Percentiles rank a stretch among this genome's conserved stretches.
Conservation (phyloP, 495 filamentous ascomycete genomes). For the Xylaria intraflava region DNA sequence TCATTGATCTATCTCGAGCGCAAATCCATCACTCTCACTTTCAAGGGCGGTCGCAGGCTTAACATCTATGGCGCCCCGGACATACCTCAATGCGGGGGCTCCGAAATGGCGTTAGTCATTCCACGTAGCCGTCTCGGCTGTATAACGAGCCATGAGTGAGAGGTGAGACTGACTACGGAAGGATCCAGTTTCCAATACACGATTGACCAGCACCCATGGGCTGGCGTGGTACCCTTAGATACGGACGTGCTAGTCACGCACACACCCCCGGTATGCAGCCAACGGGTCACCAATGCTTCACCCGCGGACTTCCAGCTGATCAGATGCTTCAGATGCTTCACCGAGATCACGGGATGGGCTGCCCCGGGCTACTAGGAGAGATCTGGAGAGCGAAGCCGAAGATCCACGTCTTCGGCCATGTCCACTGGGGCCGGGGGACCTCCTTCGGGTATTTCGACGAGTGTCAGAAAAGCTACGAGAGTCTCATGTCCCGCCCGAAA, state of each 20-base stretch:
- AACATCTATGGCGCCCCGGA: constrained; percentile 50
- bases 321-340: constrained; percentile 28
- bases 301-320: background rate
- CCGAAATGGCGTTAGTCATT: constrained; percentile 50
- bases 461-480: constrained; percentile 64
- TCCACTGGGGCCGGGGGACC: constrained; percentile 62
- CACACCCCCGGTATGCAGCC: constrained; percentile 42
- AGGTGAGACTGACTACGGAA: background rate
- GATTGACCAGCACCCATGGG: constrained; percentile 38
- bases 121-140: background rate
- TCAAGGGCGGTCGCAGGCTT: constrained; percentile 44
- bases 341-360: constrained; percentile 71
- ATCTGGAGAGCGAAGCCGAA: constrained; percentile 71
- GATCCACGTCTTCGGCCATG: constrained; percentile 85
- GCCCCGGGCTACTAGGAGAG: constrained; percentile 65
- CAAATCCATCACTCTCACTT: constrained; percentile 38
- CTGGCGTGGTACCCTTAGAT: constrained; percentile 54
- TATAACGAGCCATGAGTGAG: background rate
- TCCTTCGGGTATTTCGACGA: constrained; percentile 74
- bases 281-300: background rate
- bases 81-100: constrained; percentile 44
- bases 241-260: constrained; percentile 86
- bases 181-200: constrained; percentile 42
- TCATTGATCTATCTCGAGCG: constrained; percentile 47
- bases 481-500: constrained; percentile 46